Percentiles rank a stretch among this genome's conserved stretches.
Evolutionary conservation across 1,284 basidiomycete genomes (phyloP).

Genomic region (Cutaneotrichosporon sp.): DNA sequence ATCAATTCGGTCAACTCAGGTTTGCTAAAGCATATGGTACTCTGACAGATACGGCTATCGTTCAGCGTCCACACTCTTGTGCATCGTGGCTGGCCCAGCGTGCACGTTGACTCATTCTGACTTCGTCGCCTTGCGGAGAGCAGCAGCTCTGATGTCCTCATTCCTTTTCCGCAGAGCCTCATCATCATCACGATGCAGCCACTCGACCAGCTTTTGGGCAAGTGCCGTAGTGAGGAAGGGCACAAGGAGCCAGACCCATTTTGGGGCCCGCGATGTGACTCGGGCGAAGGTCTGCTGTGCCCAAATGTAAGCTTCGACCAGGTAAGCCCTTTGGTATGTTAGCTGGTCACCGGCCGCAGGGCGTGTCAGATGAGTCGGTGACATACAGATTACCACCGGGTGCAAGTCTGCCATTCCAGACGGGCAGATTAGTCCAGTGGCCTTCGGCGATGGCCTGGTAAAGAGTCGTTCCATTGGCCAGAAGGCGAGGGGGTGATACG

Average conservation of each 20-base stretch:
- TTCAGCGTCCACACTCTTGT: too few species aligned
- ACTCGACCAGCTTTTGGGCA: constrained; percentile 24
- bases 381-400: constrained; percentile 33
- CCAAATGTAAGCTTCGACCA: constrained; percentile 5
- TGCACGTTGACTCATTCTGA: too few species aligned
- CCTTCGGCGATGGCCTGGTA: constrained; percentile 25
- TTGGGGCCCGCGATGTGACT: constrained; percentile 22
- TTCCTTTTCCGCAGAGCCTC: neutral
- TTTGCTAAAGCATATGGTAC: too few species aligned
- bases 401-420: constrained; percentile 27
- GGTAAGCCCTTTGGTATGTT: neutral
- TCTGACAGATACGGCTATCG: too few species aligned
- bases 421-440: constrained; percentile 24
- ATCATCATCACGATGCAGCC: constrained; percentile 15
- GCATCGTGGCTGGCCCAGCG: too few species aligned
- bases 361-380: too few species aligned
- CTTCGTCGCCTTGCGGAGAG: neutral
- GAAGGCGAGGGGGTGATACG: constrained; percentile 21
- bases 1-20: too few species aligned
- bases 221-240: constrained; percentile 22
- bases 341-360: neutral
- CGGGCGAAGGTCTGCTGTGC: neutral
- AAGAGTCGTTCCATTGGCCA: constrained; percentile 24
- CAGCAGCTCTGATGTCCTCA: neutral
- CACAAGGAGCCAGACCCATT: constrained; percentile 25